Conservation (phyloP, 768 basidiomycete genomes). For the Amanita pallidorosea region DNA sequence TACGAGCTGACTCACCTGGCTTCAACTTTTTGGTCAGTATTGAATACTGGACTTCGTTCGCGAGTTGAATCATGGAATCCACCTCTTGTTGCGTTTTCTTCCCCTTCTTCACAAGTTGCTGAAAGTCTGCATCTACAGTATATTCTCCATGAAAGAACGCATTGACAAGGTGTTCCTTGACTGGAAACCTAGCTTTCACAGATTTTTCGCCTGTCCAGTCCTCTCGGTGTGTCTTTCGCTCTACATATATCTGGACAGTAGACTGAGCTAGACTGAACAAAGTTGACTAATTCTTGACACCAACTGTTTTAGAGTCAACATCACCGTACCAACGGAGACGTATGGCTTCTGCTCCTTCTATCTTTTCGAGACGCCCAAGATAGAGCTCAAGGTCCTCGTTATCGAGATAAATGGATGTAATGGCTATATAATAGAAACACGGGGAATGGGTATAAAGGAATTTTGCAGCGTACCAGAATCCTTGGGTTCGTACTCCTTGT, state of each 20-base stretch:
- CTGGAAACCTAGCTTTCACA: conserved; percentile 92
- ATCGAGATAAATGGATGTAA: conserved; percentile 83
- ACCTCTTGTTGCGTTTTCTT: conserved; percentile 91
- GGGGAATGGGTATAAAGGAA: not conserved
- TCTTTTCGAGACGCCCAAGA: conserved; percentile 94
- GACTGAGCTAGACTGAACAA: not conserved
- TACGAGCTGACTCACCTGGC: conserved; percentile 49
- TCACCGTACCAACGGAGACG: conserved; percentile 98
- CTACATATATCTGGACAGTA: conserved; percentile 60
- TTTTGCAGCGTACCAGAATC: conserved; percentile 50
- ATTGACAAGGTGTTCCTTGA: conserved; percentile 91
- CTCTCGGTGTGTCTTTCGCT: conserved; percentile 89
- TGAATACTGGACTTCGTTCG: conserved; percentile 94
- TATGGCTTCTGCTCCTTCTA: conserved; percentile 95
- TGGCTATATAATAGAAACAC: not conserved
- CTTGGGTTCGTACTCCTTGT: conserved; percentile 83
- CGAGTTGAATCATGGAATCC: conserved; percentile 90
- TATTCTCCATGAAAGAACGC: conserved; percentile 84
- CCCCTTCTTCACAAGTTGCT: conserved; percentile 73
- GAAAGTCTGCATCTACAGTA: conserved; percentile 89
- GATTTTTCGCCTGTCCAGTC: conserved; percentile 99
- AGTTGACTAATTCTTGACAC: not conserved
- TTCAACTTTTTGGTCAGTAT: conserved; percentile 69
- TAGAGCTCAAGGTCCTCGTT: conserved; percentile 94
- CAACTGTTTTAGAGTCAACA: conserved; percentile 64